A percentile compares a stretch with the other conserved stretches of the same genome.
These are phyloP conservation scores for Amoebophrya sp. DNA, from an alignment of 169 alveolate species.

Conservation along the genomic window DNA sequence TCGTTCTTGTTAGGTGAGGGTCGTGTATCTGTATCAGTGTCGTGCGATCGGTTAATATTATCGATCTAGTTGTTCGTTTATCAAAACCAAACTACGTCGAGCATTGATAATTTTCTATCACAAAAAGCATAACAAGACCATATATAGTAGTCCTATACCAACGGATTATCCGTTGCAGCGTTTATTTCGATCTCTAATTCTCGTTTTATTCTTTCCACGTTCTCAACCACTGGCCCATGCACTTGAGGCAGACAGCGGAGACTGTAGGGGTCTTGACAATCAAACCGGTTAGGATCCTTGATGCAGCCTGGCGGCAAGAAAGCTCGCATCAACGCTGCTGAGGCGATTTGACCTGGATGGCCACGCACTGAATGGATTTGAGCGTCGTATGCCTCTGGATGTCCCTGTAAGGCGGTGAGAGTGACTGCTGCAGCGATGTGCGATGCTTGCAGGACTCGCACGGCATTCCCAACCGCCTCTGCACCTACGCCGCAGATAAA, in stretches of 20 bases:
- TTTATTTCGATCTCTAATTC: slow-evolving; percentile 54
- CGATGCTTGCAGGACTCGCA: slow-evolving; percentile 40
- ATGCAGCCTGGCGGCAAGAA: neutral
- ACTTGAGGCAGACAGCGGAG: slow-evolving; percentile 51
- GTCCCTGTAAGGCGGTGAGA: slow-evolving; percentile 37
- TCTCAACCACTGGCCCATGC: slow-evolving; percentile 52
- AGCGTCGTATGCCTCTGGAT: slow-evolving; percentile 30
- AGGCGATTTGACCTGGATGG: slow-evolving; percentile 49
- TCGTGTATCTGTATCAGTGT: too few relatives aligned
- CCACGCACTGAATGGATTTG: slow-evolving; percentile 42
- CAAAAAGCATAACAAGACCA: too few relatives aligned
- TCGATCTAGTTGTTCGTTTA: too few relatives aligned
- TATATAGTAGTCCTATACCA: too few relatives aligned
- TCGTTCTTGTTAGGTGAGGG: too few relatives aligned
- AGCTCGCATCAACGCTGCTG: slow-evolving; percentile 36
- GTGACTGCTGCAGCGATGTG: slow-evolving; percentile 48
- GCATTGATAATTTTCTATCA: too few relatives aligned
- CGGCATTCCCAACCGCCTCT: slow-evolving; percentile 47
- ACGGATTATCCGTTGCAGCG: slow-evolving; percentile 61
- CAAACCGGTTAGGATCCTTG: neutral
- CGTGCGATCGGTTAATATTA: too few relatives aligned
- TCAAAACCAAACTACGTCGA: too few relatives aligned
- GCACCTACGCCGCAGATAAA: slow-evolving; percentile 53
- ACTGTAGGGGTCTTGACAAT: slow-evolving; percentile 50
- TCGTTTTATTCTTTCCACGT: slow-evolving; percentile 36